phyloP scores from a whole-genome alignment of 768 basidiomycete species.

The Lentinula aciculospora region DNA sequence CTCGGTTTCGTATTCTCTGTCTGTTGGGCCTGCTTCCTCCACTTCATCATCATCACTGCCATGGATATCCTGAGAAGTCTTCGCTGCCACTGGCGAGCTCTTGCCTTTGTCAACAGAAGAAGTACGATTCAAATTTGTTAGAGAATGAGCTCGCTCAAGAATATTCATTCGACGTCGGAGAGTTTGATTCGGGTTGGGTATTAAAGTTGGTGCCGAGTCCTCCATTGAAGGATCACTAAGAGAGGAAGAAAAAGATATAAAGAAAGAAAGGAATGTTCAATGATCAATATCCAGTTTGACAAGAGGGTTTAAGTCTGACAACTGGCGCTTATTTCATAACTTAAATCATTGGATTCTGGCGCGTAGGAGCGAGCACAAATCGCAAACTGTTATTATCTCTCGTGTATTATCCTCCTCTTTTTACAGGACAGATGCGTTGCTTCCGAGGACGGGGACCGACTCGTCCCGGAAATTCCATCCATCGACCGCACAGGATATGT shows the following conservation, averaged over 20 bases:
- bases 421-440: too few relatives aligned
- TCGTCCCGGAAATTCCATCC: too few relatives aligned
- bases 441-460: too few relatives aligned
- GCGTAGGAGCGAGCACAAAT: too few relatives aligned
- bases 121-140: constrained; percentile 8
- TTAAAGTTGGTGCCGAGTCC: not conserved
- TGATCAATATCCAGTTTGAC: not conserved
- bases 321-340: too few relatives aligned
- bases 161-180: constrained; percentile 22
- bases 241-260: not conserved
- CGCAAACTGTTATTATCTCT: too few relatives aligned
- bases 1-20: constrained; percentile 19
- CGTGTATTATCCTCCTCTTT: too few relatives aligned
- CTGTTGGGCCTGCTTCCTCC: constrained; percentile 11
- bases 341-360: too few relatives aligned
- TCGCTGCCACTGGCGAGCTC: not conserved
- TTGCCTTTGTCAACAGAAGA: constrained; percentile 7
- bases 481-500: too few relatives aligned
- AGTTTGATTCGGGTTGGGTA: not conserved
- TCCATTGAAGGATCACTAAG: not conserved
- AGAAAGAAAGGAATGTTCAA: not conserved
- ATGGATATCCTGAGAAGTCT: not conserved
- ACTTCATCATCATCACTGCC: constrained; percentile 2
- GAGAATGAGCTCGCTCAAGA: constrained; percentile 23
- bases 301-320: not conserved